phyloP scores from a whole-genome alignment of 352 stramenopile species.

The Pythium utonaiense region DNA sequence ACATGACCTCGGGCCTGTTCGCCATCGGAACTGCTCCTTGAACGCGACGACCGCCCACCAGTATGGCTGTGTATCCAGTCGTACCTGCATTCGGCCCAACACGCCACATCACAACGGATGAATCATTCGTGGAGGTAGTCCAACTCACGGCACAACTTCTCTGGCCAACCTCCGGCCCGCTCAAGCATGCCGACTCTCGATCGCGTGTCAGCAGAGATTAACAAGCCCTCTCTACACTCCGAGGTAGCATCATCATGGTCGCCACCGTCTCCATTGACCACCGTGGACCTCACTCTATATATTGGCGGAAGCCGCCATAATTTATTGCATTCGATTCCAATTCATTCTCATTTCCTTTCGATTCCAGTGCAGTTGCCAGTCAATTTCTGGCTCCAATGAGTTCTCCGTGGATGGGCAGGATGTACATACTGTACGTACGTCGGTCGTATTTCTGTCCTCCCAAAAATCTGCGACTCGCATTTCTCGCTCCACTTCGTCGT shows the following conservation, averaged over 20 bases:
- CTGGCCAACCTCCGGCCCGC: too few species aligned
- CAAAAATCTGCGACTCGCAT: background rate
- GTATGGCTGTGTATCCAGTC: background rate
- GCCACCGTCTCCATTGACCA: too few species aligned
- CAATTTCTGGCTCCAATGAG: background rate
- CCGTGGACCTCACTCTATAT: background rate
- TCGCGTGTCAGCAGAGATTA: too few species aligned
- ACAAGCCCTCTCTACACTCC: too few species aligned
- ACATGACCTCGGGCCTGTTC: conserved; percentile 64
- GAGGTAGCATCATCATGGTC: background rate
- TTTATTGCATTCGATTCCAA: background rate
- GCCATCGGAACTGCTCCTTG: conserved; percentile 56
- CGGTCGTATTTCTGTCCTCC: too few species aligned
- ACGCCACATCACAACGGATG: too few species aligned
- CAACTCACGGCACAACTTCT: too few species aligned
- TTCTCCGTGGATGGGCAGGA: too few species aligned
- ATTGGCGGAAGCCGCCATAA: background rate
- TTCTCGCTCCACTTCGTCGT: background rate
- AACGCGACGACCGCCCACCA: background rate
- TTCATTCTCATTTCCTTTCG: background rate
- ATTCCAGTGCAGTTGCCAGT: background rate
- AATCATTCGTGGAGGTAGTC: too few species aligned
- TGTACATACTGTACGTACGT: too few species aligned
- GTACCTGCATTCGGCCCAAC: too few species aligned
- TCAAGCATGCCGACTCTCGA: too few species aligned